Evolutionary conservation across 495 filamentous ascomycete species (phyloP).

Genomic region (Cudoniella acicularis): DNA sequence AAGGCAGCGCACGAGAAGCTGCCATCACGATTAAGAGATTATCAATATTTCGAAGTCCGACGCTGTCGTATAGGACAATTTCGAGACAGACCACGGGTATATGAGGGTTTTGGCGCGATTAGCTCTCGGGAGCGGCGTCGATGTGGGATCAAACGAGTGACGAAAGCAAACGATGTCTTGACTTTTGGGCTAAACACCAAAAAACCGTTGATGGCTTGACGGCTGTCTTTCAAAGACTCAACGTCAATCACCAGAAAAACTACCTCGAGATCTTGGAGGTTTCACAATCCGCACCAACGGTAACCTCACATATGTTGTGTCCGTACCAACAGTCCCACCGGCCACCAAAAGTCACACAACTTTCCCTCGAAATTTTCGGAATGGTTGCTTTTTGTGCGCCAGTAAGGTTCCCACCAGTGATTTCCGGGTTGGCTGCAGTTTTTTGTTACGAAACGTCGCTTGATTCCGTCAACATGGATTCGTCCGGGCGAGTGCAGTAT

Average conservation of each 20-base stretch:
- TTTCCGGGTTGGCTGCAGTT: slow-evolving; percentile 14
- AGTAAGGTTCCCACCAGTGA: slow-evolving; percentile 5
- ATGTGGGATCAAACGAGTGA: slow-evolving; percentile 20
- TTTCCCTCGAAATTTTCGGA: slow-evolving; percentile 4
- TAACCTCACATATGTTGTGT: slow-evolving; percentile 1
- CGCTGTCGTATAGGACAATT: slow-evolving; percentile 6
- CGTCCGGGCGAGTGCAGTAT: slow-evolving; percentile 14
- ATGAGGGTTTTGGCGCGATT: slow-evolving; percentile 1
- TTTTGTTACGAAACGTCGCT: slow-evolving; percentile 14
- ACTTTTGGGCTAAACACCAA: slow-evolving; percentile 3
- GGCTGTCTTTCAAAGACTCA: slow-evolving; percentile 17
- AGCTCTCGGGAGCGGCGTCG: slow-evolving; percentile 9
- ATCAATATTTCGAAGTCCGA: slow-evolving; percentile 1
- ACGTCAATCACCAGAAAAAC: slow-evolving; percentile 6
- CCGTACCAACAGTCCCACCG: background rate
- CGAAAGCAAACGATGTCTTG: slow-evolving; percentile 22
- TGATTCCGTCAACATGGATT: slow-evolving; percentile 16
- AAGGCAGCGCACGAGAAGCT: slow-evolving; percentile 5
- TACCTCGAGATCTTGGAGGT: slow-evolving; percentile 9
- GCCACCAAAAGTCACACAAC: slow-evolving; percentile 1
- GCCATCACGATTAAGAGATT: slow-evolving; percentile 13
- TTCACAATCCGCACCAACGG: slow-evolving; percentile 9
- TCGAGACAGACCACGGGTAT: slow-evolving; percentile 1
- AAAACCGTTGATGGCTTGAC: slow-evolving; percentile 1
- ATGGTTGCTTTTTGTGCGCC: slow-evolving; percentile 1